A percentile compares a stretch with the other conserved stretches of the same genome.
Conservation (phyloP, 805 yeast species). For the Lipomyces sp. region DNA sequence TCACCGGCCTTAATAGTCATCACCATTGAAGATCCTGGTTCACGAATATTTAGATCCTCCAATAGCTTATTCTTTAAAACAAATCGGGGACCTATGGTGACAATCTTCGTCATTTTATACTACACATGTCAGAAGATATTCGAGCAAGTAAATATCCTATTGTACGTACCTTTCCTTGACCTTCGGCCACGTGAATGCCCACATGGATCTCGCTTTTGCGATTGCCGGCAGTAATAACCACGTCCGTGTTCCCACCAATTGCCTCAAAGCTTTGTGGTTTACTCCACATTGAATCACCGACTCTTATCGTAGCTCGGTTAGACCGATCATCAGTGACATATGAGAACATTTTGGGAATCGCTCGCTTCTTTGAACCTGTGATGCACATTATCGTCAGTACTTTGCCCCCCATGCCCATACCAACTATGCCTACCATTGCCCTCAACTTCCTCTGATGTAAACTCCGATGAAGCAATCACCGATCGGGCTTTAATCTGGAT, state of each 20-base stretch:
- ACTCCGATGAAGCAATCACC: constrained; percentile 56
- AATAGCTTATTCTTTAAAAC: constrained; percentile 66
- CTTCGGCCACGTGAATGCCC: constrained; percentile 78
- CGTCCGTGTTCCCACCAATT: constrained; percentile 77
- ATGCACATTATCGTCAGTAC: constrained; percentile 16
- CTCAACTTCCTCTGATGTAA: constrained; percentile 18
- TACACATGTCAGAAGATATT: neutral
- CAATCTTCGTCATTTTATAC: constrained; percentile 74
- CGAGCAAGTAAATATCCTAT: neutral
- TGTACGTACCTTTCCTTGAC: constrained; percentile 65
- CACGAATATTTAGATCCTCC: constrained; percentile 63
- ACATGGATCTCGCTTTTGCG: constrained; percentile 63
- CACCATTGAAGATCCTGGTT: constrained; percentile 64
- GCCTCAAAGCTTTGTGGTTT: constrained; percentile 82
- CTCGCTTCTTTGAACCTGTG: constrained; percentile 43
- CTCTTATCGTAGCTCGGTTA: constrained; percentile 67
- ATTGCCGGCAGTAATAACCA: constrained; percentile 48
- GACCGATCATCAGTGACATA: constrained; percentile 66
- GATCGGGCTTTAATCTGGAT: constrained; percentile 59
- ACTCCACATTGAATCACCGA: constrained; percentile 75
- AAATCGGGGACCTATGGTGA: constrained; percentile 82
- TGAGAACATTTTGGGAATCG: constrained; percentile 80
- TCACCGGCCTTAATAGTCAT: constrained; percentile 39
- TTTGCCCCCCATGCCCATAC: neutral
- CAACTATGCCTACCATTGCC: constrained; percentile 21